Conservation (phyloP, 2,329 filamentous ascomycete genomes). For the Colletotrichum viniferum region DNA sequence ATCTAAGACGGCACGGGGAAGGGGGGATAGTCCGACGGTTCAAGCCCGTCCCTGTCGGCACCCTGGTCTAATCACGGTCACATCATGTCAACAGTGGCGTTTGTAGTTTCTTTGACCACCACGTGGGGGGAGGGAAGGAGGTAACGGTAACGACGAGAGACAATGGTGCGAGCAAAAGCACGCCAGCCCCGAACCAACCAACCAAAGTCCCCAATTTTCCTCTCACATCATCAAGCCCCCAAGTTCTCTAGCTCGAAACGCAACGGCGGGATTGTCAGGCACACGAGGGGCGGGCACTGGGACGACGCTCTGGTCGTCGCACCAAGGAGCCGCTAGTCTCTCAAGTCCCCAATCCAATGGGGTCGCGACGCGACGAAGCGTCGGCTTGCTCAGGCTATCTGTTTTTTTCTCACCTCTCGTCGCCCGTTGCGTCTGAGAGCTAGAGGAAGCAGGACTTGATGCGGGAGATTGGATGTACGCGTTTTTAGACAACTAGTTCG, state of each 20-base stretch:
- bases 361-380: not conserved
- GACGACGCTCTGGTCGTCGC: not conserved
- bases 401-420: not conserved
- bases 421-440: not conserved
- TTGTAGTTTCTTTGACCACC: not conserved
- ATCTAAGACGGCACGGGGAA: not conserved
- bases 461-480: not conserved
- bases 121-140: not conserved
- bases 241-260: not conserved
- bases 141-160: not conserved
- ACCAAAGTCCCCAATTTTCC: not conserved
- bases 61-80: not conserved
- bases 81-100: slow-evolving; percentile 1
- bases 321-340: slow-evolving; percentile 3
- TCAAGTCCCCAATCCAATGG: not conserved
- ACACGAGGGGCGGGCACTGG: not conserved
- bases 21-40: not conserved
- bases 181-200: not conserved
- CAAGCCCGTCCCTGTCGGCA: not conserved
- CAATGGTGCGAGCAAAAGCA: not conserved
- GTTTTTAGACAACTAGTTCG: not conserved
- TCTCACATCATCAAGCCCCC: not conserved
- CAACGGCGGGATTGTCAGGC: not conserved
- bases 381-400: not conserved
- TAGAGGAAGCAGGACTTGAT: not conserved